These are phyloP conservation scores for Lolium multiflorum DNA, from an alignment of 176 grass and related monocot genomes.

Conservation along the genomic window DNA sequence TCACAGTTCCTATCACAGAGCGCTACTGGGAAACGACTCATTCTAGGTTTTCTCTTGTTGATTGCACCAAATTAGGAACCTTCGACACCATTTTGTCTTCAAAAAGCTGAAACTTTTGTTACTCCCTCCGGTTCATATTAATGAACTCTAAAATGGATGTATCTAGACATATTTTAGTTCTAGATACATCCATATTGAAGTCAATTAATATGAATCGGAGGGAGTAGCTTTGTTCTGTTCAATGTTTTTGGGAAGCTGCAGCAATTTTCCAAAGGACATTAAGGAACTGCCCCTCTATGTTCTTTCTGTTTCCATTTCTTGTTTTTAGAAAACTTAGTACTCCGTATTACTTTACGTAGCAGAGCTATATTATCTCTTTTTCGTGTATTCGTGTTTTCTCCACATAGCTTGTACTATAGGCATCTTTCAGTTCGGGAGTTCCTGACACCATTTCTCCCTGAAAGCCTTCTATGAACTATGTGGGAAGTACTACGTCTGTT, in stretches of 20 bases:
- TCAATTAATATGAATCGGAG: too few species aligned
- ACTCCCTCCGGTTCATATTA: too few species aligned
- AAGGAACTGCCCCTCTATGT: neutral
- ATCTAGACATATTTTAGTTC: too few species aligned
- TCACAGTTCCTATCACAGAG: neutral
- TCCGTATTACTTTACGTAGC: neutral
- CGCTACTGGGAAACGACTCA: constrained; percentile 2
- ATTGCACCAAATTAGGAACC: constrained; percentile 21
- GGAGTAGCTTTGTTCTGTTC: neutral
- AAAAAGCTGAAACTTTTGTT: neutral
- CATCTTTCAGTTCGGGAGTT: neutral
- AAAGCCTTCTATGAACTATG: neutral
- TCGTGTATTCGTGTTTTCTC: neutral
- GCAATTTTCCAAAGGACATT: neutral
- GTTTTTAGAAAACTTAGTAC: neutral
- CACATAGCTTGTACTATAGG: neutral
- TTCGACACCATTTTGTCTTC: neutral
- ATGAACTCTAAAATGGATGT: too few species aligned
- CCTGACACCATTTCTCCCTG: constrained; percentile 1
- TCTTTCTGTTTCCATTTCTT: neutral
- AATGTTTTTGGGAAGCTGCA: neutral
- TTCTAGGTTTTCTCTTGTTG: constrained; percentile 22
- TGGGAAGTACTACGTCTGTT: neutral
- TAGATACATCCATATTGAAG: too few species aligned
- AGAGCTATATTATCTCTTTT: neutral